Evolutionary conservation across 768 basidiomycete genomes (phyloP).

Genomic region (Paxillus involutus): DNA sequence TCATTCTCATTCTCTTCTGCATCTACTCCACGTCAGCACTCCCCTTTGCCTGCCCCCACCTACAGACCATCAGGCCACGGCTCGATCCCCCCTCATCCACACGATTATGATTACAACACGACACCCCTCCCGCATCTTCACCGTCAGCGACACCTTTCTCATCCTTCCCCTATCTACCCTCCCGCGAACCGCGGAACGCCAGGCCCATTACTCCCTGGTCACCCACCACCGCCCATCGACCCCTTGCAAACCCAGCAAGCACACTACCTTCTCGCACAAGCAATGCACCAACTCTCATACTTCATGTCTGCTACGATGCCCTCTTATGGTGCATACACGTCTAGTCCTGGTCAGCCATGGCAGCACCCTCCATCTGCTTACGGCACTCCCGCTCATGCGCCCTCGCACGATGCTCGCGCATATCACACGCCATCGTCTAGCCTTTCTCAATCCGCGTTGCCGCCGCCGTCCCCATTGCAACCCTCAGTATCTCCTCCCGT

Average conservation of each 20-base stretch:
- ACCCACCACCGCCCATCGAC: constrained; percentile 28
- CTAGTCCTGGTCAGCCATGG: constrained; percentile 24
- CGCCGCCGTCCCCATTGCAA: constrained; percentile 50
- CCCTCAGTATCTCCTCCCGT: constrained; percentile 38
- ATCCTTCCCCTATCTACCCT: constrained; percentile 14
- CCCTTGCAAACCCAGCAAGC: constrained; percentile 35
- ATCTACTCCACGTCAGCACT: constrained; percentile 9
- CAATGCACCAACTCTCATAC: constrained; percentile 42
- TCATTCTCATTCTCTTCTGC: constrained; percentile 2
- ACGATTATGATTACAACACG: neutral
- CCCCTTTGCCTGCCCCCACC: constrained; percentile 1
- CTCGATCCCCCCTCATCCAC: neutral
- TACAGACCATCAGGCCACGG: constrained; percentile 10
- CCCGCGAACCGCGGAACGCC: constrained; percentile 14
- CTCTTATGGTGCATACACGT: constrained; percentile 17
- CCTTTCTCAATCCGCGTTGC: constrained; percentile 46
- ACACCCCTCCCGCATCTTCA: constrained; percentile 21
- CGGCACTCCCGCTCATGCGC: constrained; percentile 9
- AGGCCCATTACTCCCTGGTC: constrained; percentile 24
- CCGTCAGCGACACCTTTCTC: constrained; percentile 17
- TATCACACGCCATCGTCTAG: constrained; percentile 37
- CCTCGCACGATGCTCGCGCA: constrained; percentile 16
- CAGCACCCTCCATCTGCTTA: constrained; percentile 8
- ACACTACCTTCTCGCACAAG: constrained; percentile 38
- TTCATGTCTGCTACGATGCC: constrained; percentile 33